These are phyloP conservation scores for Butyriboletus loyo DNA, from an alignment of 768 basidiomycete species.

Conservation along the genomic window DNA sequence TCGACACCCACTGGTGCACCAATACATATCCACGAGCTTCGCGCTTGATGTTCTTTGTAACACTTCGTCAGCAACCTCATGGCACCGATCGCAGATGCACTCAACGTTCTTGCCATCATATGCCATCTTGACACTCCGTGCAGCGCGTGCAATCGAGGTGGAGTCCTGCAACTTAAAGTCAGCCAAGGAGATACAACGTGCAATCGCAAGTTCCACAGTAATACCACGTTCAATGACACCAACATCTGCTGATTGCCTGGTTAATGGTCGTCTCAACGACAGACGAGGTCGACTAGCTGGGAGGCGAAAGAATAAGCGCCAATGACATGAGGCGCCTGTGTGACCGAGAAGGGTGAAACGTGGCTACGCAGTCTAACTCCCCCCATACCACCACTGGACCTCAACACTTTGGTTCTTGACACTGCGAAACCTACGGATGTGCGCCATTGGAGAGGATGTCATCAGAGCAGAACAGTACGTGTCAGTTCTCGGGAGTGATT, in stretches of 20 bases:
- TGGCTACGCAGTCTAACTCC: not conserved
- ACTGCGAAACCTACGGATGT: not conserved
- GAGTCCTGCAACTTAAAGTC: not conserved
- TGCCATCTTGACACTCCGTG: not conserved
- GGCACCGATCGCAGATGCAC: constrained; percentile 2
- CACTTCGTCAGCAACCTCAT: not conserved
- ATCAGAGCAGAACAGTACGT: not conserved
- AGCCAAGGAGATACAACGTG: not conserved
- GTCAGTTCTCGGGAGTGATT: not conserved
- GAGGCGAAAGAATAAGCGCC: not conserved
- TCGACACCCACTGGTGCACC: not conserved
- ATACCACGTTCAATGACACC: not conserved
- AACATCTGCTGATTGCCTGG: not conserved
- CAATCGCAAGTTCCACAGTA: not conserved
- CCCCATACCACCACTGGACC: not conserved
- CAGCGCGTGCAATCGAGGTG: too few species aligned
- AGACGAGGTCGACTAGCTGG: too few species aligned
- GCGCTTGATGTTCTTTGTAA: not conserved
- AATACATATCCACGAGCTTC: not conserved
- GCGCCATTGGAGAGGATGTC: not conserved
- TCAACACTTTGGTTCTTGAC: not conserved
- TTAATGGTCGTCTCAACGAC: not conserved
- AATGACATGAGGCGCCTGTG: not conserved
- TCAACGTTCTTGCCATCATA: constrained; percentile 7
- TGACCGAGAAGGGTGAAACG: not conserved